Percentiles rank a stretch among this genome's conserved stretches.
Evolutionary conservation across 2,329 filamentous ascomycete species (phyloP).

Genomic region (Fusarium zealandicum): DNA sequence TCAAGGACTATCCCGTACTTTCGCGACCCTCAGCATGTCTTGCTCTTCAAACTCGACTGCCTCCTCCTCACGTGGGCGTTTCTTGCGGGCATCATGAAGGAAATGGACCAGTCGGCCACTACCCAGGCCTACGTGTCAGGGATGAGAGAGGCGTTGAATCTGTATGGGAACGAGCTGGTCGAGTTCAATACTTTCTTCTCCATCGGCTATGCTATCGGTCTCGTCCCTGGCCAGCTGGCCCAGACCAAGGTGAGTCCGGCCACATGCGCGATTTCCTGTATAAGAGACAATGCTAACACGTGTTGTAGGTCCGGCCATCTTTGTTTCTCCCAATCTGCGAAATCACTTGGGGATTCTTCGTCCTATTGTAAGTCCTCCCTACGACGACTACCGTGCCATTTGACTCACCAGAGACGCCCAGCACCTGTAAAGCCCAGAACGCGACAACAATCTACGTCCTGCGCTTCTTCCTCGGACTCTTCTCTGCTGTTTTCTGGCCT

Average conservation of each 20-base stretch:
- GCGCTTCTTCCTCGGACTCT: constrained; percentile 54
- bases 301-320: constrained; percentile 45
- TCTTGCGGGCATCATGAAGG: constrained; percentile 47
- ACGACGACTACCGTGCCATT: not conserved
- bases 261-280: not conserved
- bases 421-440: constrained; percentile 46
- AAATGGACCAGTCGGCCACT: constrained; percentile 49
- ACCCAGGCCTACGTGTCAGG: constrained; percentile 50
- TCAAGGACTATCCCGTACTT: constrained; percentile 37
- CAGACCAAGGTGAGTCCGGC: constrained; percentile 42
- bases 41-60: constrained; percentile 47
- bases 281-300: not conserved
- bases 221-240: constrained; percentile 50
- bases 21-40: constrained; percentile 43
- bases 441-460: constrained; percentile 48
- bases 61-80: constrained; percentile 49
- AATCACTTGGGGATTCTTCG: constrained; percentile 42
- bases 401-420: constrained; percentile 9
- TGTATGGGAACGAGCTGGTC: constrained; percentile 63
- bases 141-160: constrained; percentile 39
- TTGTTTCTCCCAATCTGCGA: constrained; percentile 51
- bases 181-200: constrained; percentile 62
- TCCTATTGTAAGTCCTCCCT: constrained; percentile 31
- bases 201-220: constrained; percentile 63
- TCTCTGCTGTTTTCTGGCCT: constrained; percentile 50